Percentiles rank a stretch among this genome's conserved stretches.
Conservation (phyloP, 2,329 filamentous ascomycete species). For the Curvularia spicifera region DNA sequence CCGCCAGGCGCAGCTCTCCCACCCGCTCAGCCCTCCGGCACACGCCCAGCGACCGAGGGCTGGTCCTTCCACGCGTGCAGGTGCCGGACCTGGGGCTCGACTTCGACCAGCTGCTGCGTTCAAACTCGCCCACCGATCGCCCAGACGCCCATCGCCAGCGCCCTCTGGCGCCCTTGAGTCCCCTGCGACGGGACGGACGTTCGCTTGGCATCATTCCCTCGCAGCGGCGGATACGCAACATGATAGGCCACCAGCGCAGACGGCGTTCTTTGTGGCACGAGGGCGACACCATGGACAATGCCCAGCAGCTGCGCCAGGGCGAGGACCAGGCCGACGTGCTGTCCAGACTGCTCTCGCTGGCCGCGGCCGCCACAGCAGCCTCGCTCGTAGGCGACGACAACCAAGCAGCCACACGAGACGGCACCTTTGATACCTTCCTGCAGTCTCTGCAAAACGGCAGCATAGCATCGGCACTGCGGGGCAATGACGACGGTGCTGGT, state of each 20-base stretch:
- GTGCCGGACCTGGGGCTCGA: constrained; percentile 49
- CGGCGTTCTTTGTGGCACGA: constrained; percentile 57
- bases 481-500: constrained; percentile 51
- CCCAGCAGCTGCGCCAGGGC: constrained; percentile 53
- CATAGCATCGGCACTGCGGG: constrained; percentile 62
- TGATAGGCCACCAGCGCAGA: constrained; percentile 56
- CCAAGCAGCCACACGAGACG: constrained; percentile 63
- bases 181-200: constrained; percentile 39
- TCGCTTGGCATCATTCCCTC: constrained; percentile 48
- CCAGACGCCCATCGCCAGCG: constrained; percentile 29
- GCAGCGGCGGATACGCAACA: constrained; percentile 49
- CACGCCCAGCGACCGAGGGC: constrained; percentile 38
- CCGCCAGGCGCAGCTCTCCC: constrained; percentile 24
- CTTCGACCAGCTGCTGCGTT: constrained; percentile 44
- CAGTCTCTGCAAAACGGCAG: constrained; percentile 67
- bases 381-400: constrained; percentile 68
- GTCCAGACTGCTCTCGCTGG: constrained; percentile 66
- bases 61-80: constrained; percentile 41
- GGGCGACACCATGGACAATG: constrained; percentile 35
- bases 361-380: constrained; percentile 68
- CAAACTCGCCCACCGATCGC: constrained; percentile 26
- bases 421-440: constrained; percentile 68
- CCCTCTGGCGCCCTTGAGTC: constrained; percentile 23
- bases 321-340: constrained; percentile 69
- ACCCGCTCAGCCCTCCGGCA: constrained; percentile 31